Conservation (phyloP, 768 basidiomycete species). For the Dendrothele bispora region DNA sequence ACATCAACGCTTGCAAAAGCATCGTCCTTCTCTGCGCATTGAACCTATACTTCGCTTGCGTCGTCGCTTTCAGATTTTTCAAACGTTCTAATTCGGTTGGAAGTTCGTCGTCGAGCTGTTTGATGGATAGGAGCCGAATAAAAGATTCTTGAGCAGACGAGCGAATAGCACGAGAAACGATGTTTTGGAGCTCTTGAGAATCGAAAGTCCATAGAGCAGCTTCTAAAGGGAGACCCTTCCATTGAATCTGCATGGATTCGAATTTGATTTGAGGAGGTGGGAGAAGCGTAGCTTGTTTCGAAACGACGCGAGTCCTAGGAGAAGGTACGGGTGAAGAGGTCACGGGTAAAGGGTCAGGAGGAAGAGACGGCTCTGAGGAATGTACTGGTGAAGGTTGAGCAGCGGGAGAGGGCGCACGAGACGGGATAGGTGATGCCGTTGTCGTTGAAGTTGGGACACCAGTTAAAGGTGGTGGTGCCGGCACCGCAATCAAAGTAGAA, state of each 20-base stretch:
- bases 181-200: slow-evolving; percentile 65
- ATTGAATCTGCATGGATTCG: slow-evolving; percentile 54
- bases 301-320: neutral
- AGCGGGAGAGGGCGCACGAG: slow-evolving; percentile 2
- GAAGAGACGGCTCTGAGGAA: neutral
- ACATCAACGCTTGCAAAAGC: slow-evolving; percentile 69
- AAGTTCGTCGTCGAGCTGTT: slow-evolving; percentile 59
- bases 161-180: slow-evolving; percentile 73
- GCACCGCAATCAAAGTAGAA: slow-evolving; percentile 4
- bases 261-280: slow-evolving; percentile 57
- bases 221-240: slow-evolving; percentile 70
- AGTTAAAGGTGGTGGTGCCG: neutral
- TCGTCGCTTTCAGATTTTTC: slow-evolving; percentile 45
- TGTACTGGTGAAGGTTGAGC: too few species aligned
- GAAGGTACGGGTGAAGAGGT: neutral
- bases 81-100: slow-evolving; percentile 62
- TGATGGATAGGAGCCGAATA: slow-evolving; percentile 65
- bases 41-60: slow-evolving; percentile 69
- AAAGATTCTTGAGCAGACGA: slow-evolving; percentile 67
- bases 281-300: slow-evolving; percentile 32
- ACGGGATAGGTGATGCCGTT: slow-evolving; percentile 3
- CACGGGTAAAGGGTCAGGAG: neutral
- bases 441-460: slow-evolving; percentile 1
- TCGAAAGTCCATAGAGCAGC: slow-evolving; percentile 66
- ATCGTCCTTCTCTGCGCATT: slow-evolving; percentile 65